Evolutionary conservation across 2,329 filamentous ascomycete species (phyloP).

Genomic region (Fusarium sp.): DNA sequence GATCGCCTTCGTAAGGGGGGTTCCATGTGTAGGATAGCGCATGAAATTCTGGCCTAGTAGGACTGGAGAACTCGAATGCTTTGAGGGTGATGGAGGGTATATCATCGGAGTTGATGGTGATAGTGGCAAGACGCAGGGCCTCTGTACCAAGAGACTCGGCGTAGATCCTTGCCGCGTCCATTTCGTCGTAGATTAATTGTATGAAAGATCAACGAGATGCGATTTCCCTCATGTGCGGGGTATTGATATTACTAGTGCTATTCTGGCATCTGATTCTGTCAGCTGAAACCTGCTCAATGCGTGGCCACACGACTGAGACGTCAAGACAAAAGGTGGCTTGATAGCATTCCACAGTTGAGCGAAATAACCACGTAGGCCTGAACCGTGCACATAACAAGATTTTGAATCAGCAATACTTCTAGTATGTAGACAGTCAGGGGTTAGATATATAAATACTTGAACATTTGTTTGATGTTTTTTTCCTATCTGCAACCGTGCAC

Average conservation of each 20-base stretch:
- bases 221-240: not conserved
- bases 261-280: not conserved
- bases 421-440: too few species aligned
- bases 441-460: too few species aligned
- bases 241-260: not conserved
- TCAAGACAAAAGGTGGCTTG: too few species aligned
- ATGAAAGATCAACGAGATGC: not conserved
- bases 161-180: not conserved
- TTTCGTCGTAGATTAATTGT: not conserved
- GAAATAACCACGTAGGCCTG: too few species aligned
- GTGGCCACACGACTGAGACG: too few species aligned
- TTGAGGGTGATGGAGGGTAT: not conserved
- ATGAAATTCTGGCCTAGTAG: not conserved
- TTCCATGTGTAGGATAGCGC: constrained; percentile 8
- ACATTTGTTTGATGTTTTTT: too few species aligned
- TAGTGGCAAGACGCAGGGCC: not conserved
- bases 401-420: too few species aligned
- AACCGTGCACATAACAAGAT: too few species aligned
- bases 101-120: not conserved
- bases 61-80: not conserved
- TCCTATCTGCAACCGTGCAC: too few species aligned
- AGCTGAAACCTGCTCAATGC: not conserved
- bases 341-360: too few species aligned
- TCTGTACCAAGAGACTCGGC: not conserved
- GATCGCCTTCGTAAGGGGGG: not conserved